Percentiles rank a stretch among this genome's conserved stretches.
These are phyloP conservation scores for Hericium coralloides DNA, from an alignment of 768 basidiomycete species.

Conservation along the genomic window DNA sequence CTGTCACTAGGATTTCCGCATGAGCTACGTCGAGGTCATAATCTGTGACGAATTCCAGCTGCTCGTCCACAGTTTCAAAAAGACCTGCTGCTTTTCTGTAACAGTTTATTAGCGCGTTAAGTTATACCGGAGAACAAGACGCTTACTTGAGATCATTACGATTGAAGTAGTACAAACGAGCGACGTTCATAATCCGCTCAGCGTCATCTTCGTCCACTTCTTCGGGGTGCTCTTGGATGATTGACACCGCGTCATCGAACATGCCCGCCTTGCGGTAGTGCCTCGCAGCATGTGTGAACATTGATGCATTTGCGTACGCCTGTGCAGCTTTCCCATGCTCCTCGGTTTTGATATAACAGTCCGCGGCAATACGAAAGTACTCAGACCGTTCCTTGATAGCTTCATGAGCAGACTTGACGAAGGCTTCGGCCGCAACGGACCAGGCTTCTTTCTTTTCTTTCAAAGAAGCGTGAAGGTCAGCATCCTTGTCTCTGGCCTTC, in stretches of 20 bases:
- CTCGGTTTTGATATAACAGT: slow-evolving; percentile 35
- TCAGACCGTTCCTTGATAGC: slow-evolving; percentile 17
- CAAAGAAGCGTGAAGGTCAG: slow-evolving; percentile 8
- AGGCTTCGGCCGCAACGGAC: slow-evolving; percentile 38
- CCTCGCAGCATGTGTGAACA: slow-evolving; percentile 35
- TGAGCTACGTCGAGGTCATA: neutral
- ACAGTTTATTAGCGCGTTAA: neutral
- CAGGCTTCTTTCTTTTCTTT: neutral
- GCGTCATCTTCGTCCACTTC: slow-evolving; percentile 24
- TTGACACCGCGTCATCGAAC: slow-evolving; percentile 44
- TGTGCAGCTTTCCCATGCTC: slow-evolving; percentile 35
- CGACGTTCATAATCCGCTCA: slow-evolving; percentile 32
- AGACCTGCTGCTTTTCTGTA: neutral
- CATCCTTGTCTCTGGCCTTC: slow-evolving; percentile 29
- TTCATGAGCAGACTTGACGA: slow-evolving; percentile 29
- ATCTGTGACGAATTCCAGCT: neutral
- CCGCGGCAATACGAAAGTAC: slow-evolving; percentile 29
- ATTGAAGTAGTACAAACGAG: slow-evolving; percentile 37
- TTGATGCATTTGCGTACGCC: slow-evolving; percentile 31
- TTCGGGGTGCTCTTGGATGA: slow-evolving; percentile 29
- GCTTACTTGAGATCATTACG: slow-evolving; percentile 24
- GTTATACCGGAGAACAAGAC: neutral
- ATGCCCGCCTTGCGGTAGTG: slow-evolving; percentile 38
- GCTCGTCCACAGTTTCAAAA: neutral
- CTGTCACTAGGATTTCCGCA: neutral